Conservation (phyloP, 805 yeast genomes). For the Ogataea methanolica region DNA sequence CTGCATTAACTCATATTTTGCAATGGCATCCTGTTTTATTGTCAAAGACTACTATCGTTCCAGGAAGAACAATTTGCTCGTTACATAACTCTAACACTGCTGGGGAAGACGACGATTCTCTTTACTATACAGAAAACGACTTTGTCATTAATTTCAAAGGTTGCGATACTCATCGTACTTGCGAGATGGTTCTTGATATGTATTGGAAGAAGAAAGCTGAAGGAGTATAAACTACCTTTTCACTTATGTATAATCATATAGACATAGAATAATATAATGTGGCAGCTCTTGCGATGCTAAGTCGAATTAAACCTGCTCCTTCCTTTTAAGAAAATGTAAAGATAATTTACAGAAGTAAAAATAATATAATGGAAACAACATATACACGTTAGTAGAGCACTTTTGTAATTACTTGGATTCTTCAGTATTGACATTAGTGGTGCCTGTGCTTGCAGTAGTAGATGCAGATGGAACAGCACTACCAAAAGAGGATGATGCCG, state of each 20-base stretch:
- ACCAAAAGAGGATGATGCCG: background rate
- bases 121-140: conserved; percentile 59
- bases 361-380: background rate
- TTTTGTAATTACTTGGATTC: background rate
- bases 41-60: conserved; percentile 68
- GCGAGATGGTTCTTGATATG: conserved; percentile 44
- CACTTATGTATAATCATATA: too few relatives aligned
- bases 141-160: conserved; percentile 59
- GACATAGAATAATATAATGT: too few relatives aligned
- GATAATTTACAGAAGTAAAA: background rate
- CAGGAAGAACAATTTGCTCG: conserved; percentile 53
- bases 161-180: conserved; percentile 46
- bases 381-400: too few relatives aligned
- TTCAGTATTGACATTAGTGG: conserved; percentile 1
- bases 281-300: too few relatives aligned
- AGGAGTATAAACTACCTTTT: background rate
- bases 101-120: conserved; percentile 38
- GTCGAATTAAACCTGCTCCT: too few relatives aligned
- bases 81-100: conserved; percentile 31
- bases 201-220: conserved; percentile 29
- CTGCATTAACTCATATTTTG: conserved; percentile 78
- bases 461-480: background rate
- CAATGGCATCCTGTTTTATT: conserved; percentile 93
- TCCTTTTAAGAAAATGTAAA: too few relatives aligned
- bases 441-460: background rate